A percentile compares a stretch with the other conserved stretches of the same genome.
Evolutionary conservation across 805 yeast species (phyloP).

Genomic region (Yamadazyma phyllophila): DNA sequence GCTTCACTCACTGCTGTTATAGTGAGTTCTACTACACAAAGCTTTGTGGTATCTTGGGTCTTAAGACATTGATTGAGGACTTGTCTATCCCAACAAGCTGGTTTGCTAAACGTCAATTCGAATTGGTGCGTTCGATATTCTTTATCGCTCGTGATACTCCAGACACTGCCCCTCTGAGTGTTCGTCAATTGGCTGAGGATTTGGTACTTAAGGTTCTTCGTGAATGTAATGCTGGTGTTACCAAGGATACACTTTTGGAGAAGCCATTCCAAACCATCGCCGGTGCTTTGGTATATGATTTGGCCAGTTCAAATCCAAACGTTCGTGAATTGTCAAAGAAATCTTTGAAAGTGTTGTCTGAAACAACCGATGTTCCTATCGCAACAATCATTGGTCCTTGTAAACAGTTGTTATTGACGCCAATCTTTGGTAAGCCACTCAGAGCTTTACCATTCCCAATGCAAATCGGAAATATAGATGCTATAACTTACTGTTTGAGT

Average conservation of each 20-base stretch:
- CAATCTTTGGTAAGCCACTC: slow-evolving; percentile 94
- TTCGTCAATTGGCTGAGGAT: slow-evolving; percentile 66
- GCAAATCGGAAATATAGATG: slow-evolving; percentile 98
- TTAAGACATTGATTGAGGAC: slow-evolving; percentile 69
- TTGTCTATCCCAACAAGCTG: slow-evolving; percentile 66
- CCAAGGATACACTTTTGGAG: slow-evolving; percentile 60
- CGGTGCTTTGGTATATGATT: slow-evolving; percentile 88
- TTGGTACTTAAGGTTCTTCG: slow-evolving; percentile 62
- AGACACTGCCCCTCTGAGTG: slow-evolving; percentile 78
- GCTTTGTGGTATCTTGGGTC: slow-evolving; percentile 85
- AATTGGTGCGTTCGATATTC: slow-evolving; percentile 79
- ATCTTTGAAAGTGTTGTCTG: slow-evolving; percentile 65
- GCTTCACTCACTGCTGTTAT: slow-evolving; percentile 87
- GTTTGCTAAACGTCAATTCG: slow-evolving; percentile 76
- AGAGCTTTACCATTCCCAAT: slow-evolving; percentile 96
- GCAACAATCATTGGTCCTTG: slow-evolving; percentile 79
- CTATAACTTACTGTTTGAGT: slow-evolving; percentile 86
- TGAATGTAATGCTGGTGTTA: slow-evolving; percentile 60
- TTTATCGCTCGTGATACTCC: slow-evolving; percentile 91
- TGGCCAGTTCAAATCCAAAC: slow-evolving; percentile 80
- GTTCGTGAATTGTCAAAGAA: slow-evolving; percentile 82
- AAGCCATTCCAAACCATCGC: slow-evolving; percentile 78
- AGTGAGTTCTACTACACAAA: slow-evolving; percentile 85
- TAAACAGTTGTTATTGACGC: slow-evolving; percentile 77
- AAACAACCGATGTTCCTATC: slow-evolving; percentile 65